phyloP scores from a whole-genome alignment of 805 yeast genomes.

The Saccharomycopsis schoenii region DNA sequence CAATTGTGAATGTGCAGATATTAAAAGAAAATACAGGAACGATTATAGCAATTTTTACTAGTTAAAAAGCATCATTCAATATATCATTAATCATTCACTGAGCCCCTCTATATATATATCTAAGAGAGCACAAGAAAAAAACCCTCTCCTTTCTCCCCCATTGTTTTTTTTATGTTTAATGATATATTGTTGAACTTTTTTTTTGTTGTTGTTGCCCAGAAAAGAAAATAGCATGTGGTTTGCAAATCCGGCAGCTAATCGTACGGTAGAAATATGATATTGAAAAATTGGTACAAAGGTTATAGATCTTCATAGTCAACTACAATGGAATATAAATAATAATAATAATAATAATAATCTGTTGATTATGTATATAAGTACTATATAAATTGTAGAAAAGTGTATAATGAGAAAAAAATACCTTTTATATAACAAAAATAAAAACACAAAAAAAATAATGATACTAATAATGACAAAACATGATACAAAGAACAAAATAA shows the following conservation, averaged over 20 bases:
- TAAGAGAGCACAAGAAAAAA: too few species aligned
- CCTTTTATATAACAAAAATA: background rate
- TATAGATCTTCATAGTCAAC: background rate
- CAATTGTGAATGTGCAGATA: too few species aligned
- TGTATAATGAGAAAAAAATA: background rate
- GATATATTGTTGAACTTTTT: background rate
- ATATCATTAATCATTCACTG: too few species aligned
- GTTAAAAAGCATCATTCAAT: too few species aligned
- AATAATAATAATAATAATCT: too few species aligned
- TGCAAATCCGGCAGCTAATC: background rate
- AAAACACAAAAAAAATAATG: background rate
- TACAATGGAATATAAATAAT: too few species aligned
- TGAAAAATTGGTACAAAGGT: too few species aligned
- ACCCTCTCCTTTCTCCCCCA: too few species aligned
- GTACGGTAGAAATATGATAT: background rate
- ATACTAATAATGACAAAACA: background rate
- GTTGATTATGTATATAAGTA: background rate
- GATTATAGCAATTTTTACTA: too few species aligned
- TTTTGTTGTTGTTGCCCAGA: background rate
- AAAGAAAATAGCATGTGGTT: background rate
- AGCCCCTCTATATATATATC: too few species aligned
- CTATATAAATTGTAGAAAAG: background rate
- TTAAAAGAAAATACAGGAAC: too few species aligned
- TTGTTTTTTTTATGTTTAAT: background rate
- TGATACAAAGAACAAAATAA: background rate